Conservation (phyloP, 108 stramenopile genomes). For the Stephanodiscus minutulus region DNA sequence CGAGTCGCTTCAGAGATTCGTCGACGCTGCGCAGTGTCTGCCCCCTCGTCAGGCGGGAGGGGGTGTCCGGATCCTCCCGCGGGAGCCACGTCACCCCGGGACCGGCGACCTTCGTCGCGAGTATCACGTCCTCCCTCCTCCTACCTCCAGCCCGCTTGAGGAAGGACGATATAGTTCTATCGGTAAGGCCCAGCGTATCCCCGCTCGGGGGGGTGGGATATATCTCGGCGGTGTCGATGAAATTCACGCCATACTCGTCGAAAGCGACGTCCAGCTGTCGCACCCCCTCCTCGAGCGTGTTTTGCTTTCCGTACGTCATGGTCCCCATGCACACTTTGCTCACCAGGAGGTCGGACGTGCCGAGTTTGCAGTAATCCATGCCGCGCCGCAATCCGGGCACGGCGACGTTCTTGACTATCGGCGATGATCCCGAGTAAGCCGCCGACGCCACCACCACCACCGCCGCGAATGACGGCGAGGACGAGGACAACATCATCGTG, state of each 20-base stretch:
- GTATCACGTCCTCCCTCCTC: conserved; percentile 79
- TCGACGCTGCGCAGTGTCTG: conserved; percentile 88
- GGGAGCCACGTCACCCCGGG: conserved; percentile 79
- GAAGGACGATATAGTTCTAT: conserved; percentile 66
- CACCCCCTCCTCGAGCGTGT: conserved; percentile 87
- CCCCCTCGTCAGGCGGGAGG: conserved; percentile 52
- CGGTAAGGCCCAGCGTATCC: conserved; percentile 75
- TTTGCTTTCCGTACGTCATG: conserved; percentile 91
- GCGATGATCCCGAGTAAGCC: neutral
- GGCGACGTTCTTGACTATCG: conserved; percentile 6
- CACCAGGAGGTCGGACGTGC: conserved; percentile 77
- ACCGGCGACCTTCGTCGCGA: conserved; percentile 89
- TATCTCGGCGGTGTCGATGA: conserved; percentile 94
- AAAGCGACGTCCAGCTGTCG: conserved; percentile 81
- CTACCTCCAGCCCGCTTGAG: conserved; percentile 66
- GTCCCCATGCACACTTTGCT: conserved; percentile 90
- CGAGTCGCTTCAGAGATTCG: conserved; percentile 76
- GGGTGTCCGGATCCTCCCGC: conserved; percentile 56
- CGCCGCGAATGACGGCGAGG: too few species aligned
- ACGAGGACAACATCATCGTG: too few species aligned
- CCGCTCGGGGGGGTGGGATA: conserved; percentile 74
- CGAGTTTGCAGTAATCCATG: conserved; percentile 77
- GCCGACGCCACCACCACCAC: neutral
- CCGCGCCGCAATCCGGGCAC: conserved; percentile 75
- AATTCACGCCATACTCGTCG: conserved; percentile 91